phyloP scores from a whole-genome alignment of 345 rosid species.

The Euclidium syriacum region DNA sequence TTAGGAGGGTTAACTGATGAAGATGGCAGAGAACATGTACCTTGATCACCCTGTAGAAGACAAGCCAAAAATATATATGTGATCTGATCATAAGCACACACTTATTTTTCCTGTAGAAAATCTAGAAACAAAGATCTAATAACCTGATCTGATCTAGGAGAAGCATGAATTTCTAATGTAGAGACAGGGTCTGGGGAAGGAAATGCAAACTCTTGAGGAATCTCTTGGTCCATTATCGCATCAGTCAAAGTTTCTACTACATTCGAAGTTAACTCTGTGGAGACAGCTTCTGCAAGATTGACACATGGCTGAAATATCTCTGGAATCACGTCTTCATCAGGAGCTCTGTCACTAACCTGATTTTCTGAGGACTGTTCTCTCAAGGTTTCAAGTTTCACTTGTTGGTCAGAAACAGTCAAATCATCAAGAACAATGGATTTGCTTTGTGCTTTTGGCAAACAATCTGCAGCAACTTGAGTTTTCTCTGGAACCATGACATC shows the following conservation, averaged over 20 bases:
- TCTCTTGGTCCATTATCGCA: not conserved
- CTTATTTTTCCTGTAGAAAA: too few relatives aligned
- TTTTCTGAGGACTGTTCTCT: too few relatives aligned
- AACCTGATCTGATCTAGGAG: slow-evolving; percentile 13
- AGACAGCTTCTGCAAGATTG: not conserved
- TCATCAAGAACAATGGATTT: too few relatives aligned
- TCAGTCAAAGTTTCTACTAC: not conserved
- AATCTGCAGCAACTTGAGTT: not conserved
- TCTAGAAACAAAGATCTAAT: too few relatives aligned
- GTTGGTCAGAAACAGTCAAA: too few relatives aligned
- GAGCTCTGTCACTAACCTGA: too few relatives aligned
- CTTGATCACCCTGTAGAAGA: slow-evolving; percentile 10
- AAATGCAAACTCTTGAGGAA: not conserved
- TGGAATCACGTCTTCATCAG: not conserved
- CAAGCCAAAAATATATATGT: not conserved
- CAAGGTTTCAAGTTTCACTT: too few relatives aligned
- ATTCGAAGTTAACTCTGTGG: not conserved
- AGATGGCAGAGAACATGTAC: not conserved
- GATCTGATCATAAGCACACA: too few relatives aligned
- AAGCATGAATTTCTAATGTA: not conserved
- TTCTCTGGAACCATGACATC: slow-evolving; percentile 1
- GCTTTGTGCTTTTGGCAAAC: not conserved
- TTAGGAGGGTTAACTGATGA: slow-evolving; percentile 16
- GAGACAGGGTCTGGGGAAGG: not conserved
- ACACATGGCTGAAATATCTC: not conserved